Evolutionary conservation across 2,329 filamentous ascomycete species (phyloP), one percentile per base, ranked within the genome.

Genomic region (Nemania sp.): DNA sequence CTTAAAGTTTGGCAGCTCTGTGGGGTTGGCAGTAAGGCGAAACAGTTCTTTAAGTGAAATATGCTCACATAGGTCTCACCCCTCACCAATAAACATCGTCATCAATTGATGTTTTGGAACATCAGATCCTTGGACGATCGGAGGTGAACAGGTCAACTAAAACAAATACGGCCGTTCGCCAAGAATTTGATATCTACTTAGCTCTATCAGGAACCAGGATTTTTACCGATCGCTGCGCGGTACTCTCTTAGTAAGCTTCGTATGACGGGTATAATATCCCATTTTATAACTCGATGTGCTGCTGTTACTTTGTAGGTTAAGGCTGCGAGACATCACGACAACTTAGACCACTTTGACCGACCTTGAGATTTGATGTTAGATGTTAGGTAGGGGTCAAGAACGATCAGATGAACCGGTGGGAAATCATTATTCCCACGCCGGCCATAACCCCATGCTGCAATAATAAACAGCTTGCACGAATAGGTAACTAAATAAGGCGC

Each of bases 51-150:
- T 38, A 13, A 15, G 32, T 29, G 11, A 49, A 60, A 26, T 41
- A 41, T 27, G 13, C 43, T 52, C 29, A 52, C 29, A 27, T 41
- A 63, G 10, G 27, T 27, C 29, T 41, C 29, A 29, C 24, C 13
- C 7, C 24, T 7, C 5, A 27, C 22, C 47, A 51, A 45, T 45
- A 5, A 11, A 11, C 43, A 41, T 43, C n/a, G n/a, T n/a, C 10
- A 18, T 32, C 24, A 45, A 57, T 45, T 24, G 8, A 15, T 20
- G 11, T 26, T n/a, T 47, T 41, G n/a, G 51, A 61, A 55, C 49
- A 20, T 6, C 20, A 26, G 11, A 47, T 59, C 54, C 24, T 10
- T 45, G 41, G 54, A 27, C 59, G 64, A 67, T 64, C 47, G 20
- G 29, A 53, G 47, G 41, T 20, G 11, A 27, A 8, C 7, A 41